Percentiles rank a stretch among this genome's conserved stretches.
Conservation (phyloP, 192 early-diverging fungal species). For the Podila epicladia region DNA sequence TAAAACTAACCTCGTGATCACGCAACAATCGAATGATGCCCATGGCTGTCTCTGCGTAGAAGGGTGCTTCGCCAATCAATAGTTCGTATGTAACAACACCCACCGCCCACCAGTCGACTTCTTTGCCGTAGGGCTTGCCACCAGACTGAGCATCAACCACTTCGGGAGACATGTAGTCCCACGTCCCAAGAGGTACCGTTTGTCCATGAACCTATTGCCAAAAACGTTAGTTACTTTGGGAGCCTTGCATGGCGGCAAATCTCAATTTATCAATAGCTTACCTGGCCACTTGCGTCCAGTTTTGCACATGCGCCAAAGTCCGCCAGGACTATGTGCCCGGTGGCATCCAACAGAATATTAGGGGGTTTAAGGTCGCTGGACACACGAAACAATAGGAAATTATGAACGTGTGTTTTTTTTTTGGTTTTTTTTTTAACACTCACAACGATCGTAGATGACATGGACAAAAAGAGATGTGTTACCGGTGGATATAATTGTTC, state of each 20-base stretch:
- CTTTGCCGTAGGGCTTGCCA: slow-evolving; percentile 71
- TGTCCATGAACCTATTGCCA: slow-evolving; percentile 41
- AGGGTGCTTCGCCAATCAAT: slow-evolving; percentile 86
- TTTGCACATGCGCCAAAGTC: slow-evolving; percentile 72
- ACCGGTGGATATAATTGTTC: slow-evolving; percentile 73
- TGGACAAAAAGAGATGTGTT: neutral
- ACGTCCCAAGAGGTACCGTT: slow-evolving; percentile 79
- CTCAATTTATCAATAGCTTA: neutral
- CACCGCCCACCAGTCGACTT: slow-evolving; percentile 91
- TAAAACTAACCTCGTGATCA: slow-evolving; percentile 70
- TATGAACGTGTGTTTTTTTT: no score
- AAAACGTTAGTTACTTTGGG: neutral
- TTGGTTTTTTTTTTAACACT: neutral
- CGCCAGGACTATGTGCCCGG: slow-evolving; percentile 76
- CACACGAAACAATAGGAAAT: neutral
- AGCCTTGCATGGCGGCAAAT: no score
- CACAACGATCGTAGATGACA: neutral
- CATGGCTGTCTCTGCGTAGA: slow-evolving; percentile 85
- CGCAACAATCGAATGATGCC: slow-evolving; percentile 91
- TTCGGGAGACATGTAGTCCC: slow-evolving; percentile 97
- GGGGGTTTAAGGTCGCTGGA: slow-evolving; percentile 77
- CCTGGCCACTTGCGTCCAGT: slow-evolving; percentile 41
- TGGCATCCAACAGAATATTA: slow-evolving; percentile 73
- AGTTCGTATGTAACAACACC: slow-evolving; percentile 91
- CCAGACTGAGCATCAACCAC: slow-evolving; percentile 87